Base-by-base conservation (phyloP, 2,329 filamentous ascomycete species). In the Hypomyces rosellus region DNA sequence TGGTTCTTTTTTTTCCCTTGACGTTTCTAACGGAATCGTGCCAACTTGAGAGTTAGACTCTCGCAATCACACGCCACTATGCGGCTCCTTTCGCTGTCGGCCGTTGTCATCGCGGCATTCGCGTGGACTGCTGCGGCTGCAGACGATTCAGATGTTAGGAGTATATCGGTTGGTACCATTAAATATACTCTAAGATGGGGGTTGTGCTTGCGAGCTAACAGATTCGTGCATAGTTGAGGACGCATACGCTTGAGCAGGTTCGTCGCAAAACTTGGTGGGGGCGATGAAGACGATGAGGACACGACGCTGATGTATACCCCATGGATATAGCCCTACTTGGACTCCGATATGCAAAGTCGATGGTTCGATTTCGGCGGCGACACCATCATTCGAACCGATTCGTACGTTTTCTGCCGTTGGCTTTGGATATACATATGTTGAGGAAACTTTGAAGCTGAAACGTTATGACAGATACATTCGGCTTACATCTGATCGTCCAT, bases 281-380 rank as follows among this genome's bases (percentile, higher is more conserved):
- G 16, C 18, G 16, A 16, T 2, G 14, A 34, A 18, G 33, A 48
- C 40, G 34, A 11, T 34, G 39, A 41, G 53, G 57, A 59, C 46
- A 57, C 54, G 44, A 41, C 37, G 15, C 22, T 11, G 30, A 22
- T 4, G 8, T 30, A 30, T 30, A 30, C 25, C 20, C 20, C 25
- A 8, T 30, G 25, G 14, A 14, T 48, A 56, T 65, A 96, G 87
- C 93, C 93, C 55, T 99, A 96, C 72, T 83, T 99, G 61, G 93
- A 99, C 73, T 93, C 90, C 54, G 93, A 97, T 70, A 91, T 97
- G 85, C 88, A 95, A 74, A 96, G 89, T 74, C 86, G 93, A 67
- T 99, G 93, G 92, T 99, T 92, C 73, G 93, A 99, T 74, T 99
- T 95, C 80, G 93, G 93, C 66, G 93, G 92, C 65, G 90, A 96